Base-by-base conservation (phyloP, 2,329 filamentous ascomycete species). In the Harringtonia lauricola region DNA sequence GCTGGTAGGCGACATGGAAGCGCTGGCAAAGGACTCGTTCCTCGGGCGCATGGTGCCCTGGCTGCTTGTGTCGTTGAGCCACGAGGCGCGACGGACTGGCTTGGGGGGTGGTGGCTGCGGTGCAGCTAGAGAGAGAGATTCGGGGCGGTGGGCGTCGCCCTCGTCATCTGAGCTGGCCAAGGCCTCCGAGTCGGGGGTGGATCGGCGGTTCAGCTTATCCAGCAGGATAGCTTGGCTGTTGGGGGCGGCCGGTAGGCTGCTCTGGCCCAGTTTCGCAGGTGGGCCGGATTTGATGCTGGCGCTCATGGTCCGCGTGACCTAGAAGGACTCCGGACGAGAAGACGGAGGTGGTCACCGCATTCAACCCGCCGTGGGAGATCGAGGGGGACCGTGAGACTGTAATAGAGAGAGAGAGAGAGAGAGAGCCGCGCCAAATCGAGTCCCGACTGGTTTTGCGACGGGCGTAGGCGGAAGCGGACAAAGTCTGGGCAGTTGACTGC, bases 91-190 rank as follows among this genome's bases (percentile, higher is more conserved):
- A 44, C 86, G 78, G 22, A 73, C 74, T 38, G 83, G 76, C 54
- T 81, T 85, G 40, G 65, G 72, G 40, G 66, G 72, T 53, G 67
- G 74, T n/a, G 44, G 18, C 6, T 13, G 39, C 26, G 28, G 40
- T 22, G 21, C 57, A 47, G 59, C 6, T 64, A 64, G 55, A 58
- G 61, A 45, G 33, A 22, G 38, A 2, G 36, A 15, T 2, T 73
- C 75, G 52, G 76, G 68, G 36, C 70, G 70, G 52, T 75, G 71
- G 57, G 79, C 72, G 48, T 95, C 84, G 45, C 70, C 74, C 62
- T 98, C 92, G 60, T 96, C 92, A 61, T 96, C 92, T 13, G 89
- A 95, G 52, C 90, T 96, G 42, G 84, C 88, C 47, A 96, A 68
- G 41, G 86, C 90, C 59, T 96, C 90, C 4, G 89, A 95, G 59